phyloP scores from a whole-genome alignment of 2,329 filamentous ascomycete genomes.

The Ophiostoma triangulosporum region DNA sequence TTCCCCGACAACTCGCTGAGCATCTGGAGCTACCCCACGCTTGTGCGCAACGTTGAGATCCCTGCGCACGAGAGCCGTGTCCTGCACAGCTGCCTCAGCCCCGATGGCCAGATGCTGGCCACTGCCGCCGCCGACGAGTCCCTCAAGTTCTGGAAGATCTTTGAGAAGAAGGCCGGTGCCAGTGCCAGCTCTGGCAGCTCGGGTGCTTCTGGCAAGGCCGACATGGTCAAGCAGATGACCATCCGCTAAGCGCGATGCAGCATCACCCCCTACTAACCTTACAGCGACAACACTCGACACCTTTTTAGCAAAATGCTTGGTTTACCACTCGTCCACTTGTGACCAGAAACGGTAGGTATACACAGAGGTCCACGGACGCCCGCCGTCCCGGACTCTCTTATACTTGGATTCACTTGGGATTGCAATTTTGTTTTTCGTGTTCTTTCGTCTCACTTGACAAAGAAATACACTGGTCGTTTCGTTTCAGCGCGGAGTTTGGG shows the following conservation, averaged over 20 bases:
- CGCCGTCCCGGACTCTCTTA: background rate
- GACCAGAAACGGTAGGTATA: constrained; percentile 33
- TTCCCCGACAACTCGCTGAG: constrained; percentile 99
- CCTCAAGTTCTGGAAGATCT: constrained; percentile 99
- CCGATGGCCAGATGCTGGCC: constrained; percentile 94
- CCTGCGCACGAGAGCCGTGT: constrained; percentile 95
- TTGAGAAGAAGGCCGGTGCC: constrained; percentile 89
- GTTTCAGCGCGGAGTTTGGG: constrained; percentile 39
- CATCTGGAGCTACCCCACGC: constrained; percentile 97
- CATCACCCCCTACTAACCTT: background rate
- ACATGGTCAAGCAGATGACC: constrained; percentile 90
- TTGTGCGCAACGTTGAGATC: constrained; percentile 96
- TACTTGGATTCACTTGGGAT: constrained; percentile 12
- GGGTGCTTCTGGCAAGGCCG: constrained; percentile 62
- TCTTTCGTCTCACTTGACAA: constrained; percentile 10
- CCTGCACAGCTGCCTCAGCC: constrained; percentile 90
- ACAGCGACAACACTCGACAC: constrained; percentile 7
- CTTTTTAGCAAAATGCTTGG: constrained; percentile 8
- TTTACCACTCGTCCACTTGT: constrained; percentile 1
- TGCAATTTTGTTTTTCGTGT: constrained; percentile 8
- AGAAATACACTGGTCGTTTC: constrained; percentile 18
- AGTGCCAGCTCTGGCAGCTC: constrained; percentile 50
- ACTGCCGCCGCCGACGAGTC: constrained; percentile 94
- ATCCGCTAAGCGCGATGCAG: constrained; percentile 48
- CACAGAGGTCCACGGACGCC: constrained; percentile 1